Base-by-base conservation (phyloP, 371 early-diverging fungal species). In the Zopfochytrium polystomum region DNA sequence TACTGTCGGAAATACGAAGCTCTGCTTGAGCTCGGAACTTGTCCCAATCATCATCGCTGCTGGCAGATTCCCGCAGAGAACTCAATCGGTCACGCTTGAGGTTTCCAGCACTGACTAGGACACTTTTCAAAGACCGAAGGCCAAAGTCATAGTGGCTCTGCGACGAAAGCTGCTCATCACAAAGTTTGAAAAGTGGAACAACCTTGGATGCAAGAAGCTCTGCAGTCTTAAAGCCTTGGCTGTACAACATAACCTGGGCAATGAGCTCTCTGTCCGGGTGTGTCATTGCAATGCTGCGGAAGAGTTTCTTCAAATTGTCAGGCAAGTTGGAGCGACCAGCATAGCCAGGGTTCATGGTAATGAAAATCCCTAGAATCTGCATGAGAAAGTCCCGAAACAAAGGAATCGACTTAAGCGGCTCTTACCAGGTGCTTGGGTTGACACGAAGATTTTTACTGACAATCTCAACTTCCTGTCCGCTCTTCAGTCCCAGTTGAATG, bases 341-440 rank as follows among this genome's bases (percentile, higher is more conserved):
- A 78, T 99, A 99, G 23, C 97, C 98, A 42, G 99, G 96, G 75
- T 99, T 99, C 98, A 99, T 97, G 34, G 99, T 99, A 65, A 99
- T 95, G 72, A 99, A 99, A 66, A 98, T 92, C 66, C 95, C 87
- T 64, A 25, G 20, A 49, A 6, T 32, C n/a, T 15, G 29, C 5
- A 56, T 49, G 27, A 26, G 6, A 26, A 53, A 27, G 47, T 52
- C 35, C 22, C 33, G 54, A 34, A 30, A 18, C 32, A 43, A 44
- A 35, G 13, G 45, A n/a, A n/a, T n/a, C n/a, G n/a, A n/a, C n/a
- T n/a, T 4, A 47, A 15, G 26, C 15, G 54, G 22, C n/a, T n/a
- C n/a, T n/a, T n/a, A n/a, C n/a, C 71, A 90, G 0, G 98, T 98
- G 69, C 91, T 88, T 3, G 82, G 76, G 65, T 93, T 86, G 30